phyloP scores from a whole-genome alignment of 441 rosid species.

The Codiaeum variegatum region DNA sequence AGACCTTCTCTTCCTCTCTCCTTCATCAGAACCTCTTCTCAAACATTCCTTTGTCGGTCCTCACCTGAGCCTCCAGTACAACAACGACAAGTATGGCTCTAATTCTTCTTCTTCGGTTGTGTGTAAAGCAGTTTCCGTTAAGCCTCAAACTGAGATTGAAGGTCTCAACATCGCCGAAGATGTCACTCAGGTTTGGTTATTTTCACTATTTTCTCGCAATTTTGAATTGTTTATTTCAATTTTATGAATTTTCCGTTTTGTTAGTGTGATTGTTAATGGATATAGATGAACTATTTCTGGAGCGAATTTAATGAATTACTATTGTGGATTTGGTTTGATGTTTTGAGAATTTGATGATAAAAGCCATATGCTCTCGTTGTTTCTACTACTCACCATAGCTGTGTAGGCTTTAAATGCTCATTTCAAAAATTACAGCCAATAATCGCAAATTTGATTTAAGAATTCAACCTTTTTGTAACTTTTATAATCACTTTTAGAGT shows the following conservation, averaged over 20 bases:
- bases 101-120: conserved; percentile 37
- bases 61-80: conserved; percentile 27
- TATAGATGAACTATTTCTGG: not conserved
- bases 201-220: not conserved
- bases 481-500: not conserved
- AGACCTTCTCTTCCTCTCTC: conserved; percentile 3
- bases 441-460: not conserved
- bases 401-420: not conserved
- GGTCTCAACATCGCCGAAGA: conserved; percentile 87
- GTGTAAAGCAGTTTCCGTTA: conserved; percentile 66
- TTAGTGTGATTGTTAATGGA: not conserved
- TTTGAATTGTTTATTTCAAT: not conserved
- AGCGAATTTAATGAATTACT: not conserved
- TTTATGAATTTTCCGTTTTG: not conserved
- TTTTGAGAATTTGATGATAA: not conserved
- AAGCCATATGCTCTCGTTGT: not conserved
- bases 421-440: not conserved
- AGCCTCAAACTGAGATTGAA: conserved; percentile 58
- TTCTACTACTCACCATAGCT: not conserved
- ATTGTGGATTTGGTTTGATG: conserved; percentile 15
- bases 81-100: conserved; percentile 19
- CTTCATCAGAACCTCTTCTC: conserved; percentile 19
- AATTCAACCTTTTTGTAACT: not conserved
- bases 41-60: conserved; percentile 25
- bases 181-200: conserved; percentile 62